Base-by-base conservation (phyloP, 2,329 filamentous ascomycete species). In the Aspergillus pseudonomiae region DNA sequence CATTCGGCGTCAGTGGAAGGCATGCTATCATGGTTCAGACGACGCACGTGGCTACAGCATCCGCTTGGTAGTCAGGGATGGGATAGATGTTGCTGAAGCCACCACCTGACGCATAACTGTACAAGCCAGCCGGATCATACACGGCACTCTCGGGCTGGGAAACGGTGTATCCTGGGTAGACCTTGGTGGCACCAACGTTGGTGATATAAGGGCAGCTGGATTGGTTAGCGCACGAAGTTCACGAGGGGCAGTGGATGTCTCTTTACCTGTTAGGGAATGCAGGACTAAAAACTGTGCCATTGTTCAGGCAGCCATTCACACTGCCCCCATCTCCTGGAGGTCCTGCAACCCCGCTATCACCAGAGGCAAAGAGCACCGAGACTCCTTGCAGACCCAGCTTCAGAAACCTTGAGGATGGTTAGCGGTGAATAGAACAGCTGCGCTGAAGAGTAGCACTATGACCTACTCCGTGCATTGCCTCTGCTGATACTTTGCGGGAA, bases 41-140 rank as follows among this genome's bases (percentile, higher is more conserved):
- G 1, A 62, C 60, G 0, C 9, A 63, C 61, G 34, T 52, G 3
- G 61, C 56, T 1, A 63, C 61, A 4, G 61, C 61, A 12, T 41
- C 39, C 7, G 61, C 48, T 24, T 63, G 61, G 36, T 63, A 63
- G 21, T 59, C 56, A 0, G 61, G 61, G 32, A 63, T 56, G 6
- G 56, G 28, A 24, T 63, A 63, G 56, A 63, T 63, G 9, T 63
- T 63, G 36, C 61, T 63, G 61, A 63, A 63, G 19, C 61, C 61
- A 21, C 61, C 61, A 4, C 61, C 61, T 6, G 56, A 63, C 12
- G 61, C 39, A 36, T 32, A 63, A 1, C 48, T 57, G n/a, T 21
- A 26, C 2, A 55, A 10, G 2, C 61, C 61, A 1, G 2, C 16
- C 4, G 61, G 61, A 52, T 63, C 61, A 16, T 53, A 50, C n/a